These are phyloP conservation scores for Aquilaria agallochum DNA, from an alignment of 441 rosid species.

Conservation along the genomic window DNA sequence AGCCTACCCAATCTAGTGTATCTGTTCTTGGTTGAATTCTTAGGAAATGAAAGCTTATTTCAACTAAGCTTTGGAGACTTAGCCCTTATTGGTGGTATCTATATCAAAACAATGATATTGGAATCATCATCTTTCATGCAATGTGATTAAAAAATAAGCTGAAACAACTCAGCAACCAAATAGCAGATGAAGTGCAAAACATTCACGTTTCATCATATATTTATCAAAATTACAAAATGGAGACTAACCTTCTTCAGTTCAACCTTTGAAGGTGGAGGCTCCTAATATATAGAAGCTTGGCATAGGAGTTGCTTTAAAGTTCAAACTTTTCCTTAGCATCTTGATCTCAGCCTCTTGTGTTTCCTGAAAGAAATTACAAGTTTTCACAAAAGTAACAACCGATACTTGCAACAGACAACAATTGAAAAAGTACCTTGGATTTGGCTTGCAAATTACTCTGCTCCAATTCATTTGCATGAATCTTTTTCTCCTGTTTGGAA, in stretches of 20 bases:
- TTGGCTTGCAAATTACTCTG: slow-evolving; percentile 71
- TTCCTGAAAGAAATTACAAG: slow-evolving; percentile 48
- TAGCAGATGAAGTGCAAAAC: no score
- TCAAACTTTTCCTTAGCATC: slow-evolving; percentile 85
- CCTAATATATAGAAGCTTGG: slow-evolving; percentile 84
- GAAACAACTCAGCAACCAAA: no score
- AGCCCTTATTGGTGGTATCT: no score
- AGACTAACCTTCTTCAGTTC: slow-evolving; percentile 83
- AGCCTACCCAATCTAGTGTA: slow-evolving; percentile 36
- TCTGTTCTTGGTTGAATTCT: slow-evolving; percentile 33
- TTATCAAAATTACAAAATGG: background rate
- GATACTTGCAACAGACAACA: background rate
- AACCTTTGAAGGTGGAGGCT: slow-evolving; percentile 79
- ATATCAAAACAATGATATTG: no score
- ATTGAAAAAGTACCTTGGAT: slow-evolving; percentile 50
- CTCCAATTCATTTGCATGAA: slow-evolving; percentile 85
- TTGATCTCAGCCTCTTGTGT: slow-evolving; percentile 93
- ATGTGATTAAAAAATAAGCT: no score
- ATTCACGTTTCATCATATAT: no score
- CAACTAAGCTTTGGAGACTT: no score
- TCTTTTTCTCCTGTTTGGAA: slow-evolving; percentile 93
- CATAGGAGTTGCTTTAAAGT: slow-evolving; percentile 31
- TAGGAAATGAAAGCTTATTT: no score
- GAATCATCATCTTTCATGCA: slow-evolving; percentile 11
- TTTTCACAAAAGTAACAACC: slow-evolving; percentile 5